Conservation (phyloP, 306 rosid species). For the Quercus suber region DNA sequence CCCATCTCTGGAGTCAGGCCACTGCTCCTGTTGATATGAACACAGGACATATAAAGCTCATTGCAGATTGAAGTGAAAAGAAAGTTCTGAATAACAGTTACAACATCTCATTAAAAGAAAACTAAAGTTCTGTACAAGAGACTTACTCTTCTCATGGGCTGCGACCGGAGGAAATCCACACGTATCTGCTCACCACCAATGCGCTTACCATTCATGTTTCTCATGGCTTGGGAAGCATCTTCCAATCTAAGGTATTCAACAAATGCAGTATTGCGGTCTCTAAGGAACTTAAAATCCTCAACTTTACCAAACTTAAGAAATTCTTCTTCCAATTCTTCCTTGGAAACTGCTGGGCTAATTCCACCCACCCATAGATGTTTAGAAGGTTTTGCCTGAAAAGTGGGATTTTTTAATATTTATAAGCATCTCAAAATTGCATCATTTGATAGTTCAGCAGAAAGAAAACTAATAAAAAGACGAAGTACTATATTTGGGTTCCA, state of each 20-base stretch:
- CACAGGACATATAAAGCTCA: slow-evolving; percentile 21
- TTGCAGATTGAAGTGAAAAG: slow-evolving; percentile 16
- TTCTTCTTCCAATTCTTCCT: slow-evolving; percentile 79
- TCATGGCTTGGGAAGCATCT: slow-evolving; percentile 89
- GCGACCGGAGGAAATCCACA: slow-evolving; percentile 89
- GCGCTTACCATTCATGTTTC: slow-evolving; percentile 81
- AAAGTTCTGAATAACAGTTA: not conserved
- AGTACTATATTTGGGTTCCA: not conserved
- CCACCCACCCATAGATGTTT: slow-evolving; percentile 97
- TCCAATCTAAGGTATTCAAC: slow-evolving; percentile 78
- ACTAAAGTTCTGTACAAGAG: slow-evolving; percentile 15
- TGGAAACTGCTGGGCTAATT: slow-evolving; percentile 72
- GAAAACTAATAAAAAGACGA: not conserved
- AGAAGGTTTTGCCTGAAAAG: slow-evolving; percentile 82
- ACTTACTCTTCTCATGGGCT: slow-evolving; percentile 65
- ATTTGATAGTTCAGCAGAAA: not conserved
- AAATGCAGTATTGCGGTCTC: slow-evolving; percentile 88
- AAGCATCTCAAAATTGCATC: slow-evolving; percentile 1
- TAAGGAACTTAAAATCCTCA: slow-evolving; percentile 79
- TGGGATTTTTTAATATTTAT: slow-evolving; percentile 24
- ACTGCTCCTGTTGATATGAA: slow-evolving; percentile 58
- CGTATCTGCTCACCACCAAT: slow-evolving; percentile 89
- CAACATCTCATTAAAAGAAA: not conserved
- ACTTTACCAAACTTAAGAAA: slow-evolving; percentile 79
- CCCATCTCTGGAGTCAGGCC: slow-evolving; percentile 64